phyloP scores from a whole-genome alignment of 2,329 filamentous ascomycete genomes.

The Chaetomium sp. region DNA sequence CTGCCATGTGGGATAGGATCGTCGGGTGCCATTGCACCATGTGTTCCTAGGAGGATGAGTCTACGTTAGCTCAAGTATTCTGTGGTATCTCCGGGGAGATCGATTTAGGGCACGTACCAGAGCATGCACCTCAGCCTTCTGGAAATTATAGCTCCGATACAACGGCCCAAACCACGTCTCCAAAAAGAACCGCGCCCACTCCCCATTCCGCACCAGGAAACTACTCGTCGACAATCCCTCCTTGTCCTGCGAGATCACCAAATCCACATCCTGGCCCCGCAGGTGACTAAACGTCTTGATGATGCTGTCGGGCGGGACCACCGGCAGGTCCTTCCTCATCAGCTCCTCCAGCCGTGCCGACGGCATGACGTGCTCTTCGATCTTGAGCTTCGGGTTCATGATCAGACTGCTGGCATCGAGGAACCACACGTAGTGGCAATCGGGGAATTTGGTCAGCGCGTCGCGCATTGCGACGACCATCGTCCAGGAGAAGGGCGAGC shows the following conservation, averaged over 20 bases:
- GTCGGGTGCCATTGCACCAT: conserved; percentile 96
- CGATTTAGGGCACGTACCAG: conserved; percentile 52
- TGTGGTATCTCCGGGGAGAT: background rate
- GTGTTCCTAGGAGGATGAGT: conserved; percentile 59
- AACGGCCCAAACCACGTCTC: conserved; percentile 96
- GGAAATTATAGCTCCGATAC: conserved; percentile 91
- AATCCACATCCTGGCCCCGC: conserved; percentile 68
- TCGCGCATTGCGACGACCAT: conserved; percentile 82
- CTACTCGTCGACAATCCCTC: conserved; percentile 71
- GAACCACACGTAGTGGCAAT: conserved; percentile 78
- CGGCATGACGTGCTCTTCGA: conserved; percentile 67
- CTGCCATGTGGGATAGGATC: conserved; percentile 78
- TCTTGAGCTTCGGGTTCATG: conserved; percentile 67
- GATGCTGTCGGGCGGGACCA: conserved; percentile 93
- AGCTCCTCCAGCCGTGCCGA: conserved; percentile 60
- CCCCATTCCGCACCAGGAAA: conserved; percentile 73
- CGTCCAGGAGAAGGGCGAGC: conserved; percentile 60
- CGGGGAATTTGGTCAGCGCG: conserved; percentile 72
- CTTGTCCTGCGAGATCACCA: conserved; percentile 78
- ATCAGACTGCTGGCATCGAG: conserved; percentile 81
- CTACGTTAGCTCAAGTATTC: conserved; percentile 24
- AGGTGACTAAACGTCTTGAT: conserved; percentile 89
- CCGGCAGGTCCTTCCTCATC: conserved; percentile 79
- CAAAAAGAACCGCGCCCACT: conserved; percentile 88
- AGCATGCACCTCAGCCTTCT: conserved; percentile 87